Conservation (phyloP, 192 early-diverging fungal genomes). For the Jimgerdemannia flammicorona region DNA sequence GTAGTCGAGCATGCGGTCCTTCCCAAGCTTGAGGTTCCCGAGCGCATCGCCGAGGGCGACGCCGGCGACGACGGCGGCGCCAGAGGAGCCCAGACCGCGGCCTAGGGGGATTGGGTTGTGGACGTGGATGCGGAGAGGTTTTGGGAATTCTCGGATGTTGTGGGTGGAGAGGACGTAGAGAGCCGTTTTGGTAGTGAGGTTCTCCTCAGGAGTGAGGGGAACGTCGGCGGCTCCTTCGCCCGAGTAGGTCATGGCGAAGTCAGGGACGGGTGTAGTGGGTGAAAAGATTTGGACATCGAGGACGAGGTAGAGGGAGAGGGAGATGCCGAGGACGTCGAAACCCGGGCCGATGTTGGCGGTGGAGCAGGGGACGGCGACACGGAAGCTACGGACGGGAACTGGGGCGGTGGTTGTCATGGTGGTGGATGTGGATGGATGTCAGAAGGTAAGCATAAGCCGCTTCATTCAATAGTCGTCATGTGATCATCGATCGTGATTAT, state of each 20-base stretch:
- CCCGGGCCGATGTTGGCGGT: conserved; percentile 99
- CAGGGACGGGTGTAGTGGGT: conserved; percentile 5
- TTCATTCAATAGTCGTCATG: too few species aligned
- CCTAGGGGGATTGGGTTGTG: conserved; percentile 94
- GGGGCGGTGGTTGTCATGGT: background rate
- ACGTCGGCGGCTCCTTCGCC: conserved; percentile 73
- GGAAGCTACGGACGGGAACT: conserved; percentile 29
- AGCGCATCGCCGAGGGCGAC: conserved; percentile 78
- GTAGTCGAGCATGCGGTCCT: conserved; percentile 86
- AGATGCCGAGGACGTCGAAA: conserved; percentile 92
- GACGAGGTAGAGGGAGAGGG: conserved; percentile 83
- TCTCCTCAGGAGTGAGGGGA: conserved; percentile 71
- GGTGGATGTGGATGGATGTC: background rate
- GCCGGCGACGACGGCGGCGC: conserved; percentile 93
- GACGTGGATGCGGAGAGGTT: conserved; percentile 65
- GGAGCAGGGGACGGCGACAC: conserved; percentile 87
- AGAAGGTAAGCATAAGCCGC: too few species aligned
- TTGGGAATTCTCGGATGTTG: conserved; percentile 57
- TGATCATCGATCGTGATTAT: too few species aligned
- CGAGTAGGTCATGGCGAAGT: conserved; percentile 50
- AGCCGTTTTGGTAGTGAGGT: conserved; percentile 93
- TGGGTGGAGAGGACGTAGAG: conserved; percentile 80
- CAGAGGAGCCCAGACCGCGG: conserved; percentile 95
- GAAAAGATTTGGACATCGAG: conserved; percentile 49
- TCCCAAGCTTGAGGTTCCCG: conserved; percentile 60